Percentiles rank a stretch among this genome's conserved stretches.
Evolutionary conservation across 176 grass and related monocot species (phyloP).

Genomic region (Oropetium thomaeum): DNA sequence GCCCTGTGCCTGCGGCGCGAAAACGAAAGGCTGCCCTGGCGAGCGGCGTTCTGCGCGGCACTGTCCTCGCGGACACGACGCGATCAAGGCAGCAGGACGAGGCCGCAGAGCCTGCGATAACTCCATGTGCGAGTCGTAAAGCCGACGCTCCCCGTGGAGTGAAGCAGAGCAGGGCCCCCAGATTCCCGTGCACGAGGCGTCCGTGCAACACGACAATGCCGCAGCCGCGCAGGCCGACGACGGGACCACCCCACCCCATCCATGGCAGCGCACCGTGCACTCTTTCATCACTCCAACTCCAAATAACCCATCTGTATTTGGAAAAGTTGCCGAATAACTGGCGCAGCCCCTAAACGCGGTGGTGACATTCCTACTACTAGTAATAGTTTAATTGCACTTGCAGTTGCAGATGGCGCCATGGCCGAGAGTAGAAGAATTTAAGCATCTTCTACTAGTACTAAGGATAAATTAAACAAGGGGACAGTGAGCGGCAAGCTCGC

Average conservation of each 20-base stretch:
- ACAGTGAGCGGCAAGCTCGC: not conserved
- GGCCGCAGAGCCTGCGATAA: constrained; percentile 28
- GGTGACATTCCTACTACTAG: not conserved
- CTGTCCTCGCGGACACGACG: constrained; percentile 31
- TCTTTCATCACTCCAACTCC: not conserved
- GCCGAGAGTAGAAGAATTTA: not conserved
- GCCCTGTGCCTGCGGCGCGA: constrained; percentile 4
- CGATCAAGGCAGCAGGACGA: constrained; percentile 25
- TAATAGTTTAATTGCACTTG: constrained; percentile 6
- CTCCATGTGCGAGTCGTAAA: constrained; percentile 33
- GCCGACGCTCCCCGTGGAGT: not conserved
- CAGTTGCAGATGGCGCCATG: not conserved
- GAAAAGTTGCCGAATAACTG: not conserved
- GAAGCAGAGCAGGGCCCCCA: constrained; percentile 31
- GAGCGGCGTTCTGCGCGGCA: constrained; percentile 7
- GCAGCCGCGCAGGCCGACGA: not conserved
- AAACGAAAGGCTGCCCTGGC: too few relatives aligned
- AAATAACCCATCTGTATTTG: not conserved
- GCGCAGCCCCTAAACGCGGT: constrained; percentile 2
- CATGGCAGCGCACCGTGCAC: not conserved
- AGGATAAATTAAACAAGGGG: constrained; percentile 25
- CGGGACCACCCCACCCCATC: constrained; percentile 26
- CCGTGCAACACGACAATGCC: constrained; percentile 31
- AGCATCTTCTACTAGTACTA: constrained; percentile 16
- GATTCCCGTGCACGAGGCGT: constrained; percentile 53